Evolutionary conservation across 345 rosid genomes (phyloP).

Genomic region (Camelina neglecta): DNA sequence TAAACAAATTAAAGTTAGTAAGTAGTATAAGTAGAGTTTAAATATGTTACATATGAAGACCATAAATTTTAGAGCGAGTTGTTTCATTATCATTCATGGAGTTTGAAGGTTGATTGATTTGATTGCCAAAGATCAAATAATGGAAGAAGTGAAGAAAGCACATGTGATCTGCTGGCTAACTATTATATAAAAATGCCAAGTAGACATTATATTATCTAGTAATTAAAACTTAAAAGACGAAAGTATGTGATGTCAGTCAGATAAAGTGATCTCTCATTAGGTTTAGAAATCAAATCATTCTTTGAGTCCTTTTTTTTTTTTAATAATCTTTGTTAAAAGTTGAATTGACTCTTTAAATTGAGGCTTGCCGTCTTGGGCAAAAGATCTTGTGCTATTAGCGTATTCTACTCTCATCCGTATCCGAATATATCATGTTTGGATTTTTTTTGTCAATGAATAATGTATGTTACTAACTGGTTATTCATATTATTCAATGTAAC

Average conservation of each 20-base stretch:
- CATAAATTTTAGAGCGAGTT: conserved; percentile 13
- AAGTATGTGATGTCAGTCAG: conserved; percentile 37
- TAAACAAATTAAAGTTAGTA: neutral
- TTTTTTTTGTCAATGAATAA: neutral
- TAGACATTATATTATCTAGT: conserved; percentile 15
- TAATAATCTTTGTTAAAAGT: neutral
- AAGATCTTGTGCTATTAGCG: neutral
- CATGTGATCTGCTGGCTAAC: conserved; percentile 33
- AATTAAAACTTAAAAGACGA: neutral
- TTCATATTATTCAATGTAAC: neutral
- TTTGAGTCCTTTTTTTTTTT: neutral
- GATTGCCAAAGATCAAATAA: conserved; percentile 22
- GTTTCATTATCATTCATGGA: neutral
- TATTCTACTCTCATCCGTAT: neutral
- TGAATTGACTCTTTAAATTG: neutral
- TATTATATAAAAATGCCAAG: conserved; percentile 36
- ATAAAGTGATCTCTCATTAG: conserved; percentile 29
- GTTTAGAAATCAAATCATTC: conserved; percentile 21
- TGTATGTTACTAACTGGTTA: neutral
- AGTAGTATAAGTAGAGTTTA: neutral
- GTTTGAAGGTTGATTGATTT: conserved; percentile 5
- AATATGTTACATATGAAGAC: conserved; percentile 4
- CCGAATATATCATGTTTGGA: neutral
- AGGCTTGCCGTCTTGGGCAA: neutral
- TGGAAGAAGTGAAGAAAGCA: conserved; percentile 28